Percentiles rank a stretch among this genome's conserved stretches.
These are phyloP conservation scores for Tagetes erecta DNA, from an alignment of 129 eudicot species.

Conservation along the genomic window DNA sequence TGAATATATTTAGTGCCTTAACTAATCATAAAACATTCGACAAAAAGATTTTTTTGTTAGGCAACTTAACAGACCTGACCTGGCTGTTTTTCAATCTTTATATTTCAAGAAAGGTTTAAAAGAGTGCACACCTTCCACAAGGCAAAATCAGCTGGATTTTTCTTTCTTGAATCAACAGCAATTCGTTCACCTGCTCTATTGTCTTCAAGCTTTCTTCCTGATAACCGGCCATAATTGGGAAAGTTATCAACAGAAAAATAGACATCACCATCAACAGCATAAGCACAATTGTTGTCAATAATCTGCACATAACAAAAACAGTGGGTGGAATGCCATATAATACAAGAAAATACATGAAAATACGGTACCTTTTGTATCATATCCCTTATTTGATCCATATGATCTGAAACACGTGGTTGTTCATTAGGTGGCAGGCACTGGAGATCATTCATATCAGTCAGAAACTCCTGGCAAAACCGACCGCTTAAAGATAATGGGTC, in stretches of 20 bases:
- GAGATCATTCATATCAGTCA: constrained; percentile 73
- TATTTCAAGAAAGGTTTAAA: background rate
- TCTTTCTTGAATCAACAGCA: constrained; percentile 77
- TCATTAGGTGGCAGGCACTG: constrained; percentile 77
- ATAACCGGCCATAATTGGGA: constrained; percentile 62
- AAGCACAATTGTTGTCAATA: constrained; percentile 60
- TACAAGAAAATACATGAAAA: constrained; percentile 2
- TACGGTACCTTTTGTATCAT: constrained; percentile 74
- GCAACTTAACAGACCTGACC: background rate
- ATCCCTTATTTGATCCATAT: constrained; percentile 71
- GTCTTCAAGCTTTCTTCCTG: constrained; percentile 62
- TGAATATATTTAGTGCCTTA: background rate
- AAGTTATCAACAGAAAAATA: constrained; percentile 76
- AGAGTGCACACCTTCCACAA: constrained; percentile 69
- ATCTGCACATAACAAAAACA: constrained; percentile 48
- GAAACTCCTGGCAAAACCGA: constrained; percentile 68
- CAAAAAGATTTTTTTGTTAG: background rate
- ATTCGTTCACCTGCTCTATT: constrained; percentile 92
- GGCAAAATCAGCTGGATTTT: constrained; percentile 86
- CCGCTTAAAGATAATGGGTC: constrained; percentile 69
- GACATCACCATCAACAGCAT: constrained; percentile 77
- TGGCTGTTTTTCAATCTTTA: background rate
- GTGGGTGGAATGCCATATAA: background rate
- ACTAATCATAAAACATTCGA: background rate
- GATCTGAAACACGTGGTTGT: constrained; percentile 90